Conservation (phyloP, 345 rosid species). For the Alliaria petiolata region DNA sequence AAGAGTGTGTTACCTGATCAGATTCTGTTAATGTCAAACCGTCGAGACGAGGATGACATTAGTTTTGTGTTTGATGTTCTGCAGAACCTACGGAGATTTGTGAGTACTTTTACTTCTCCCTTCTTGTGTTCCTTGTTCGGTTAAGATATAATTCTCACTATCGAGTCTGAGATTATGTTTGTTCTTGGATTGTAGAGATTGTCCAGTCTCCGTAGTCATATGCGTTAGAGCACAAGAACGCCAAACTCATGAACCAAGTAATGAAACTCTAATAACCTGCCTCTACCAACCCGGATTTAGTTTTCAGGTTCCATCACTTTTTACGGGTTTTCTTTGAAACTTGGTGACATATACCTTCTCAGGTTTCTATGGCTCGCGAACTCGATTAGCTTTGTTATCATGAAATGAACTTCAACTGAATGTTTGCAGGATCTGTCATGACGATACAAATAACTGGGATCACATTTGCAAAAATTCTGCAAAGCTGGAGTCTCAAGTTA, state of each 20-base stretch:
- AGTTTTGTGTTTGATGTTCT: slow-evolving; percentile 58
- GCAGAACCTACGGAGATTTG: slow-evolving; percentile 69
- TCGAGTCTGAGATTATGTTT: neutral
- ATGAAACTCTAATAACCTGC: slow-evolving; percentile 59
- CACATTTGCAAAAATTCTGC: slow-evolving; percentile 56
- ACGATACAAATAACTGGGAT: too few species aligned
- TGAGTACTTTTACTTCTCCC: slow-evolving; percentile 34
- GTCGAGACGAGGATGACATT: slow-evolving; percentile 56
- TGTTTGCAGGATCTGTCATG: too few species aligned
- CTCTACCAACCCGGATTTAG: slow-evolving; percentile 71
- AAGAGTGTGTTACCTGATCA: slow-evolving; percentile 3
- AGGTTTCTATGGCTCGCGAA: neutral
- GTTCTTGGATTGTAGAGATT: slow-evolving; percentile 56
- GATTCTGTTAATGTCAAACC: slow-evolving; percentile 62
- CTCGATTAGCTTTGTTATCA: neutral
- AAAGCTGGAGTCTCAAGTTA: slow-evolving; percentile 70
- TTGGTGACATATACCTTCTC: neutral
- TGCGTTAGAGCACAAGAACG: slow-evolving; percentile 60
- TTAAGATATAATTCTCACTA: neutral
- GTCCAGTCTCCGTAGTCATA: slow-evolving; percentile 78
- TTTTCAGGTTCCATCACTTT: slow-evolving; percentile 50
- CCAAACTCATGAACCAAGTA: slow-evolving; percentile 56
- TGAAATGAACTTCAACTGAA: slow-evolving; percentile 37
- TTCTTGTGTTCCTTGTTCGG: neutral
- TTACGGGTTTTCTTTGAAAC: neutral